A percentile compares a stretch with the other conserved stretches of the same genome.
phyloP scores from a whole-genome alignment of 495 filamentous ascomycete species.

The Trichoderma reesei region DNA sequence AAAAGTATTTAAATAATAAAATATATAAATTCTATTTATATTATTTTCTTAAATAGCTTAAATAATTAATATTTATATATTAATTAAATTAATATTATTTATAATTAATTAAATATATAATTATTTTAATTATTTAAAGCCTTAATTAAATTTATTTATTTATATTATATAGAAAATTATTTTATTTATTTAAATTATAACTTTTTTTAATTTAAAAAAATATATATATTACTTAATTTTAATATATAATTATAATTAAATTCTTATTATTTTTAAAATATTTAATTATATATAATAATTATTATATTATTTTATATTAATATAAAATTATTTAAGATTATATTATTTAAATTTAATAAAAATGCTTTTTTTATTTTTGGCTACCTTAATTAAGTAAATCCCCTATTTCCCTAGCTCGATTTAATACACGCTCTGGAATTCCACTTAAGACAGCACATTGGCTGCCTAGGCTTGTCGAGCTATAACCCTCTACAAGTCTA shows the following conservation, averaged over 20 bases:
- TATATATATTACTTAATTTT: neutral
- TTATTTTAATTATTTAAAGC: neutral
- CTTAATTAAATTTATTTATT: neutral
- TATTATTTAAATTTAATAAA: neutral
- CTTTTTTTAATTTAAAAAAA: too few species aligned
- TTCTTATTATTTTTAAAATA: neutral
- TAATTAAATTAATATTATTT: neutral
- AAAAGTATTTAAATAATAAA: neutral
- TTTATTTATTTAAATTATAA: neutral
- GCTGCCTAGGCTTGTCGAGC: slow-evolving; percentile 75
- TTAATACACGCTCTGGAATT: slow-evolving; percentile 58
- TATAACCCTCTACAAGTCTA: slow-evolving; percentile 58
- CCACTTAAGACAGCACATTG: slow-evolving; percentile 80
- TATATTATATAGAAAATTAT: neutral
- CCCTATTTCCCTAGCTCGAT: slow-evolving; percentile 68
- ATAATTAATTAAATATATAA: neutral
- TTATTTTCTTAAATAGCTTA: neutral
- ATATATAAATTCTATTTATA: neutral
- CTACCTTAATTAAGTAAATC: slow-evolving; percentile 54
- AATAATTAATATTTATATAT: neutral
- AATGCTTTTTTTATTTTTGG: neutral
- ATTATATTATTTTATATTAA: neutral
- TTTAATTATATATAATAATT: neutral
- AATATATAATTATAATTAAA: neutral
- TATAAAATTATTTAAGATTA: neutral